Conservation (phyloP, 768 basidiomycete genomes). For the Galerina marginata region DNA sequence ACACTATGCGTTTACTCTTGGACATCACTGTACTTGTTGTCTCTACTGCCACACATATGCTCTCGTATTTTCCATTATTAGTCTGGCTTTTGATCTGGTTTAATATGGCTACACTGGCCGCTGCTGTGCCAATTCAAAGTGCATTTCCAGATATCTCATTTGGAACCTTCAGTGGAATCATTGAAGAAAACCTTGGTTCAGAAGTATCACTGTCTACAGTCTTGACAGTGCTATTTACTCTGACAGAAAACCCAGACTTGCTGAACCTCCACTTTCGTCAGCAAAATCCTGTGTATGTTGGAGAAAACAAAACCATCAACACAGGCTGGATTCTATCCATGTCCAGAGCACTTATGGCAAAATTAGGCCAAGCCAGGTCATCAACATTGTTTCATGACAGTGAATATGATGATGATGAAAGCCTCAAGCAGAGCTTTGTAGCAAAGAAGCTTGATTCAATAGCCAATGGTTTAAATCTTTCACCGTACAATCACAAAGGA, state of each 20-base stretch:
- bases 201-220: conserved; percentile 20
- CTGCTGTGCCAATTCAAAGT: not conserved
- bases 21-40: not conserved
- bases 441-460: not conserved
- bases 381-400: not conserved
- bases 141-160: conserved; percentile 23
- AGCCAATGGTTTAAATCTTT: not conserved
- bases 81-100: not conserved
- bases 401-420: not conserved
- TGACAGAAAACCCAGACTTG: conserved; percentile 22
- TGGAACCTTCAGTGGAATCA: conserved; percentile 18
- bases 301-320: not conserved
- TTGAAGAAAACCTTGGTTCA: conserved; percentile 15
- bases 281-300: not conserved
- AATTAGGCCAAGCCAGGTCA: too few relatives aligned
- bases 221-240: conserved; percentile 21
- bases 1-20: not conserved
- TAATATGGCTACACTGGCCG: not conserved
- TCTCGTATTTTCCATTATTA: not conserved
- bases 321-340: not conserved
- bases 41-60: not conserved
- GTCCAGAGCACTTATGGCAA: not conserved
- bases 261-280: conserved; percentile 22
- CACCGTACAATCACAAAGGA: not conserved
- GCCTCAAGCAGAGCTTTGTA: not conserved